Evolutionary conservation across 1,284 basidiomycete genomes (phyloP).

Genomic region (Puccinia coronata): DNA sequence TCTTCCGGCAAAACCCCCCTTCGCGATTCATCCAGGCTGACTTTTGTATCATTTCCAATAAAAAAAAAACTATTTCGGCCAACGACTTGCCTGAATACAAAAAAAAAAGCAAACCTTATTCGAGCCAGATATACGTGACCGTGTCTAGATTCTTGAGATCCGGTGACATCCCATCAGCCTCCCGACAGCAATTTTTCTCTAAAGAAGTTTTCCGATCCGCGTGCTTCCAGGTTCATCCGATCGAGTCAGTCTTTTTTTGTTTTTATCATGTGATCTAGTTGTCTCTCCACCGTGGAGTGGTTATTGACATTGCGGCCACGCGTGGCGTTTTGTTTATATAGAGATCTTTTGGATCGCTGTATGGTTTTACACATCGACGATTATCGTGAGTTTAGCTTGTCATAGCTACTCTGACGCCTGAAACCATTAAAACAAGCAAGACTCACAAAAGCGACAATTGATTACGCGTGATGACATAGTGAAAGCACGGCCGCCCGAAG

Average conservation of each 20-base stretch:
- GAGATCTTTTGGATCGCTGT: conserved; percentile 29
- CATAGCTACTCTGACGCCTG: background rate
- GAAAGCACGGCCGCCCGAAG: background rate
- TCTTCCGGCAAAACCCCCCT: no score
- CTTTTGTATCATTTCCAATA: no score
- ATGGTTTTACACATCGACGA: conserved; percentile 23
- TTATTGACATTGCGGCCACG: background rate
- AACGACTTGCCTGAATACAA: background rate
- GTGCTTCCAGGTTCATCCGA: conserved; percentile 13
- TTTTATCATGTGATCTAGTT: background rate
- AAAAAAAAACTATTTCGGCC: no score
- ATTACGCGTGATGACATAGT: background rate
- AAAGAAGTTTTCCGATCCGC: conserved; percentile 26
- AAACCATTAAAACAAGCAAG: background rate
- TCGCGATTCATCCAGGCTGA: no score
- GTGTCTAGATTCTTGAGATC: conserved; percentile 9
- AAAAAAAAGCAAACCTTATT: background rate
- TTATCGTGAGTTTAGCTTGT: conserved; percentile 4
- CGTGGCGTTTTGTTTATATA: background rate
- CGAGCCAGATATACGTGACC: background rate
- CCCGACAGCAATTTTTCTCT: background rate
- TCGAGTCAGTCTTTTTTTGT: conserved; percentile 18
- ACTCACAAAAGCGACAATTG: background rate
- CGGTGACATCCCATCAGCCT: background rate
- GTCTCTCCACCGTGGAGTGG: background rate